Conservation (phyloP, 2,329 filamentous ascomycete genomes). For the Cytospora schulzeri region DNA sequence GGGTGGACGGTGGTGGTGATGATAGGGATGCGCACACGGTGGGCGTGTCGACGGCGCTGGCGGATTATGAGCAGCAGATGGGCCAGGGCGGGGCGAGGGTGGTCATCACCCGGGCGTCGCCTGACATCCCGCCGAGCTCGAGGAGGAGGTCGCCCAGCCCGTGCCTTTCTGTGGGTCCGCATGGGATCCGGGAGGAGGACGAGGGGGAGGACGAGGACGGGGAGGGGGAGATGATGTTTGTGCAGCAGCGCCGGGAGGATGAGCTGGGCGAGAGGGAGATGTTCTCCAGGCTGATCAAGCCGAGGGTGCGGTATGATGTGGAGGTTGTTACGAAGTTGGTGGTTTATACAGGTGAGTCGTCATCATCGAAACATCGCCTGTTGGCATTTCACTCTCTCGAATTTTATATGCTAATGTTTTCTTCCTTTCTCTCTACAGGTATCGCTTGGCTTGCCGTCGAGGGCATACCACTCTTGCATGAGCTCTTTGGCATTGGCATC, state of each 20-base stretch:
- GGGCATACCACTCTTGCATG: constrained; percentile 72
- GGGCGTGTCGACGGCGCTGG: constrained; percentile 44
- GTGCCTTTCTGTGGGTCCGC: constrained; percentile 28
- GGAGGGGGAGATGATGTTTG: constrained; percentile 35
- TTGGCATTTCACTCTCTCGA: not conserved
- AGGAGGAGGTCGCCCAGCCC: constrained; percentile 26
- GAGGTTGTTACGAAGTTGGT: constrained; percentile 97
- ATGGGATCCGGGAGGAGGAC: constrained; percentile 20
- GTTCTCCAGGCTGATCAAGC: constrained; percentile 80
- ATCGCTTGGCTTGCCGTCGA: constrained; percentile 83
- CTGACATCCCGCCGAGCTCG: constrained; percentile 26
- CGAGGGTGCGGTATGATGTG: constrained; percentile 94
- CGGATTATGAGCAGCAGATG: constrained; percentile 74
- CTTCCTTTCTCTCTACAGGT: constrained; percentile 48
- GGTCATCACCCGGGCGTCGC: constrained; percentile 34
- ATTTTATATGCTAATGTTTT: not conserved
- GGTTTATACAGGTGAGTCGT: constrained; percentile 79
- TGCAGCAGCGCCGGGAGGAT: constrained; percentile 42
- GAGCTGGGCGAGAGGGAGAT: constrained; percentile 73
- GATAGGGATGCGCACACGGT: constrained; percentile 47
- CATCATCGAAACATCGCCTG: not conserved
- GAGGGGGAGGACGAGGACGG: constrained; percentile 39
- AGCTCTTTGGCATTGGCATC: constrained; percentile 57
- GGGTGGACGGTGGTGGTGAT: constrained; percentile 31
- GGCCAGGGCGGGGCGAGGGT: constrained; percentile 58